Base-by-base conservation (phyloP, 2,329 filamentous ascomycete species). In the Eutypella sp. region DNA sequence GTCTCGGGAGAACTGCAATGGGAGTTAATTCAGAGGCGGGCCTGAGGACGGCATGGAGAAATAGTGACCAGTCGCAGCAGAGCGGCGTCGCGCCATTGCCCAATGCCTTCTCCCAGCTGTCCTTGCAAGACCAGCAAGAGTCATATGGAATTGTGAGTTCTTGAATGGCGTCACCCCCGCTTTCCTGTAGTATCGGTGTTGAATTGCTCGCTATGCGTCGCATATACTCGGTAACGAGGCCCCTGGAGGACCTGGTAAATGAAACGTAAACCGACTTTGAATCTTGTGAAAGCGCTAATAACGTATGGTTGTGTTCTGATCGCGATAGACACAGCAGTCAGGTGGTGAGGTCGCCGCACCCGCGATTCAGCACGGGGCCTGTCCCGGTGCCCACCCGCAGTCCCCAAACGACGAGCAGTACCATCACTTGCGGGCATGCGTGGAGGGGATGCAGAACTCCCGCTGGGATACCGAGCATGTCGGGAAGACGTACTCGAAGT, bases 401-500 rank as follows among this genome's bases (percentile, higher is more conserved):
- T 8, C 5, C 31, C 8, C 15, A 34, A 11, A 37, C 10, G 18
- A 11, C 10, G 34, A 6, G 7, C 11, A 37, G 34, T 37, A 20
- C 34, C 18, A 10, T 19, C 36, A 20, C 31, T 36, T 55, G 43
- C 45, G 46, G 4, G 51, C 47, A 22, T 49, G 43, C 15, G 42
- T 44, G 23, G n/a, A 29, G 10, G 49, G 49, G 27, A 51, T 55
- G 36, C 19, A 20, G 53, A 16, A 34, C n/a, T 29, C 46, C n/a
- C 34, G 42, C 5, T 29, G 33, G 19, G 45, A 45, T 13, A 40
- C 50, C 2, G 53, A 59, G 19, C 50, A 57, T 27, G 66, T 75
- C 15, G 74, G 75, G 46, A 60, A 63, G 3, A 68, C 67, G 5
- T 76, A 69, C 52, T 68, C 70, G 20, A 64, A 71, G 6, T 76